A percentile compares a stretch with the other conserved stretches of the same genome.
These are phyloP conservation scores for Flueggea neowawraea DNA, from an alignment of 441 rosid genomes.

Conservation along the genomic window DNA sequence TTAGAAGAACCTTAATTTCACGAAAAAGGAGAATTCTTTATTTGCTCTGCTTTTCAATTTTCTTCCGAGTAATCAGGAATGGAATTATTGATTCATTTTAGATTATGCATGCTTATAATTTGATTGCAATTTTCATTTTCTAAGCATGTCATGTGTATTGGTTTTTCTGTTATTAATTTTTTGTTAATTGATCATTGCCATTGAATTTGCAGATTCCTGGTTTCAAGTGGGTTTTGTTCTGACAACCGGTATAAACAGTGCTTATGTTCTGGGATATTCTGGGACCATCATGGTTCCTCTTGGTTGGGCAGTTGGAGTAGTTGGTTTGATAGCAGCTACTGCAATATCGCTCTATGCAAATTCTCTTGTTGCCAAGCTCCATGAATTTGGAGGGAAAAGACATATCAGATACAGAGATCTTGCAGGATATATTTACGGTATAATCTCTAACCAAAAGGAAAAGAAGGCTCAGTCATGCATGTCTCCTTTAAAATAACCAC, in stretches of 20 bases:
- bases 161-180: conserved; percentile 5
- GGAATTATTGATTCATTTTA: too few species aligned
- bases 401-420: conserved; percentile 96
- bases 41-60: too few species aligned
- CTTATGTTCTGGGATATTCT: conserved; percentile 87
- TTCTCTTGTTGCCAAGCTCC: conserved; percentile 79
- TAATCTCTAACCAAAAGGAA: not conserved
- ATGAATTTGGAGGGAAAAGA: conserved; percentile 85
- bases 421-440: conserved; percentile 83
- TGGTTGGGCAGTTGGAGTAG: conserved; percentile 77
- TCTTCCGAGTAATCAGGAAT: too few species aligned
- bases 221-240: conserved; percentile 82
- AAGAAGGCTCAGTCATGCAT: not conserved
- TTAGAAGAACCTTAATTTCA: too few species aligned
- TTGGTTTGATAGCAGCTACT: conserved; percentile 73
- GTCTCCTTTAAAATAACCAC: not conserved
- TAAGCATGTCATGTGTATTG: too few species aligned
- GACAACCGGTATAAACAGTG: conserved; percentile 90
- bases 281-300: conserved; percentile 88
- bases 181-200: conserved; percentile 6
- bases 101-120: too few species aligned
- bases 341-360: conserved; percentile 74
- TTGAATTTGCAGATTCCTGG: conserved; percentile 80
- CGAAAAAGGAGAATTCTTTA: too few species aligned
- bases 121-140: too few species aligned